Evolutionary conservation across 306 rosid species (phyloP).

Genomic region (Abrus precatorius): DNA sequence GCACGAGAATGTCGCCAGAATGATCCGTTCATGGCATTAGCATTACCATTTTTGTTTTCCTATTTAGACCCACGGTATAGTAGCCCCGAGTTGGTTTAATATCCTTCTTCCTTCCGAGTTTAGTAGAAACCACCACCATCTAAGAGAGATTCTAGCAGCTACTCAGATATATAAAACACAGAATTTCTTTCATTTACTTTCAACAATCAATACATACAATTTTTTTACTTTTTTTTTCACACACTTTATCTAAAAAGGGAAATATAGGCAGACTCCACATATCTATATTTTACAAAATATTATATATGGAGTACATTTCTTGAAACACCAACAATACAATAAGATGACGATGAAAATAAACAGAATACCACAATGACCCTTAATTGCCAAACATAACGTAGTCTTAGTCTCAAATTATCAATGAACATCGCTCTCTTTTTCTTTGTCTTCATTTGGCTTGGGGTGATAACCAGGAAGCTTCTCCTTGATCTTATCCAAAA

Average conservation of each 20-base stretch:
- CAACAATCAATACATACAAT: background rate
- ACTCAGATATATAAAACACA: background rate
- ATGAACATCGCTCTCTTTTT: conserved; percentile 26
- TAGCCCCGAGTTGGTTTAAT: background rate
- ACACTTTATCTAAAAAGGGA: background rate
- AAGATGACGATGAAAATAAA: background rate
- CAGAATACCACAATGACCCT: conserved; percentile 27
- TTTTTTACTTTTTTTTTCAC: background rate
- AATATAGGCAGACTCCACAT: conserved; percentile 7
- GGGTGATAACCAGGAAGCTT: conserved; percentile 74
- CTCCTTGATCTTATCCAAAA: conserved; percentile 79
- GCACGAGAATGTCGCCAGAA: background rate
- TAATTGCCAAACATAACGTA: background rate
- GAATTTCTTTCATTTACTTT: background rate
- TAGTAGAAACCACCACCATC: background rate
- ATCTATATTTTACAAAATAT: background rate
- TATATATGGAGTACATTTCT: background rate
- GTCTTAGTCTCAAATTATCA: background rate
- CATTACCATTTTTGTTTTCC: background rate
- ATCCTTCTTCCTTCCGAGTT: background rate
- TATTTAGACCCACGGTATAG: background rate
- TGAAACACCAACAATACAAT: background rate
- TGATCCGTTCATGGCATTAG: background rate
- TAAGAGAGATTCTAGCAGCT: background rate
- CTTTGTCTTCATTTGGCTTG: conserved; percentile 36